Conservation (phyloP, 2,329 filamentous ascomycete species). For the Aurifilum marmelostoma region DNA sequence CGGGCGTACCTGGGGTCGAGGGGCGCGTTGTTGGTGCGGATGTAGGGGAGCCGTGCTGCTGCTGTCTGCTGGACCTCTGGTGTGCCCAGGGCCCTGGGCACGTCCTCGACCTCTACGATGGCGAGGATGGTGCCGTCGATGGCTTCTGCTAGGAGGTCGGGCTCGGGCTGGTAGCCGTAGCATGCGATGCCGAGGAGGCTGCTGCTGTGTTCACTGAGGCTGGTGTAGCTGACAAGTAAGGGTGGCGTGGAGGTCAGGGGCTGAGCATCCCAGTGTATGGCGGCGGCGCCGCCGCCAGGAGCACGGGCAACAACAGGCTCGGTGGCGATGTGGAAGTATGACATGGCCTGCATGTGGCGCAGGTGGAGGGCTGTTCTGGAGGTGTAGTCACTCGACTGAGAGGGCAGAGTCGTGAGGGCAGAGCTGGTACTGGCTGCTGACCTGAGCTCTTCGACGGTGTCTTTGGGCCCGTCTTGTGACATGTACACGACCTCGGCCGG, state of each 20-base stretch:
- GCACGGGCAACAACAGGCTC: slow-evolving; percentile 21
- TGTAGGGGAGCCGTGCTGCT: slow-evolving; percentile 63
- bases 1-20: slow-evolving; percentile 64
- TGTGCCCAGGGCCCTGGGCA: slow-evolving; percentile 48
- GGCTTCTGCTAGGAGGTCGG: slow-evolving; percentile 62
- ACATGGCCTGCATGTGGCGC: slow-evolving; percentile 76
- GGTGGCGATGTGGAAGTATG: slow-evolving; percentile 68
- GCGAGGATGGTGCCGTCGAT: slow-evolving; percentile 74
- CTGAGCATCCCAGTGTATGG: slow-evolving; percentile 51
- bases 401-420: slow-evolving; percentile 58
- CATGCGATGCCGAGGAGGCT: slow-evolving; percentile 69
- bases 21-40: slow-evolving; percentile 55
- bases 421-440: slow-evolving; percentile 45
- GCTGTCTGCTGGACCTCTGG: slow-evolving; percentile 31
- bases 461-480: slow-evolving; percentile 63
- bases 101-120: slow-evolving; percentile 63
- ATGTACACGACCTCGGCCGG: slow-evolving; percentile 70
- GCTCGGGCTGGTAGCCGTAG: slow-evolving; percentile 66
- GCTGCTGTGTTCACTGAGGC: slow-evolving; percentile 48
- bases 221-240: slow-evolving; percentile 64
- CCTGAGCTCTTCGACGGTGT: slow-evolving; percentile 58
- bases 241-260: slow-evolving; percentile 62
- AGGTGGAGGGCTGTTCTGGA: slow-evolving; percentile 67
- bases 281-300: background rate
- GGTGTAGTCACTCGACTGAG: slow-evolving; percentile 58